phyloP scores from a whole-genome alignment of 179 eudicot species.

The Silene coronaria region DNA sequence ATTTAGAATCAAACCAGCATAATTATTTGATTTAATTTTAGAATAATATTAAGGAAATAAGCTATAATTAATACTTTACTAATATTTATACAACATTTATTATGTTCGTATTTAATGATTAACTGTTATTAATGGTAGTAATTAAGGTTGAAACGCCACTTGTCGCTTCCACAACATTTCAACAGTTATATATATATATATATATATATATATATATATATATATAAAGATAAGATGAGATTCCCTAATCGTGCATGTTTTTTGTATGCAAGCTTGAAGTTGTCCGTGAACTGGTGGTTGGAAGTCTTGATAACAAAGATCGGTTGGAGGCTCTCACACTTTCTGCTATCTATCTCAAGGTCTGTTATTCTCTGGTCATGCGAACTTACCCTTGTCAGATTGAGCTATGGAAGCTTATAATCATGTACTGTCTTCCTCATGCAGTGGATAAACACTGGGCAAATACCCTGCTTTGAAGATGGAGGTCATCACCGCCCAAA shows the following conservation, averaged over 20 bases:
- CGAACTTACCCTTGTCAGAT: background rate
- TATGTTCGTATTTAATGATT: no score
- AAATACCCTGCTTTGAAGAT: conserved; percentile 91
- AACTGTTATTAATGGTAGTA: no score
- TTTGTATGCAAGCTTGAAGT: conserved; percentile 75
- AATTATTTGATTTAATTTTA: no score
- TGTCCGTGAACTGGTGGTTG: conserved; percentile 74
- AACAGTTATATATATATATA: no score
- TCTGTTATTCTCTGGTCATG: conserved; percentile 19
- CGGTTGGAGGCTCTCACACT: conserved; percentile 78
- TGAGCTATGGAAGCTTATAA: conserved; percentile 5
- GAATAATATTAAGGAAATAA: no score
- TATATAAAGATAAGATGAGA: no score
- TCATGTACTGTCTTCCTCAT: conserved; percentile 12
- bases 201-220: no score
- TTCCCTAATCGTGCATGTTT: conserved; percentile 26
- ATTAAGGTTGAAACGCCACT: no score
- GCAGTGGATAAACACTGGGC: conserved; percentile 99
- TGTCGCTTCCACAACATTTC: no score
- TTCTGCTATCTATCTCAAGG: conserved; percentile 91
- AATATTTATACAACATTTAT: no score
- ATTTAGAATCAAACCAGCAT: no score
- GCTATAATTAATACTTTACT: no score
- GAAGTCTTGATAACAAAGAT: conserved; percentile 42
- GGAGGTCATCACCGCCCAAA: conserved; percentile 97